Evolutionary conservation across 495 filamentous ascomycete species (phyloP).

Genomic region (Annulohypoxylon stygium): DNA sequence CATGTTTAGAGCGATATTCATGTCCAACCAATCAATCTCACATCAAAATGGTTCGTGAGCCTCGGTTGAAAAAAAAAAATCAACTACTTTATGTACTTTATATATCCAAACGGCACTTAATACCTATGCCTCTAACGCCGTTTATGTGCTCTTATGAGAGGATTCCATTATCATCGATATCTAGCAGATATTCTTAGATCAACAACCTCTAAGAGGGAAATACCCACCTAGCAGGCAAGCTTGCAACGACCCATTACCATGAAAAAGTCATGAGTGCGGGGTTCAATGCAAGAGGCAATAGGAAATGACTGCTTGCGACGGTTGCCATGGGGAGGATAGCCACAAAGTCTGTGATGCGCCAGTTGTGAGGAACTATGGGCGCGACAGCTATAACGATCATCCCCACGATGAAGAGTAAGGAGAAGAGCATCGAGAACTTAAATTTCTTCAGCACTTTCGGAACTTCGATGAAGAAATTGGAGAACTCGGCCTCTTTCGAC

Average conservation of each 20-base stretch:
- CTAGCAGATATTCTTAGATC: not conserved
- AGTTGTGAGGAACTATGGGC: constrained; percentile 73
- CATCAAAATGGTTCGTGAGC: too few relatives aligned
- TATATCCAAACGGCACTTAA: not conserved
- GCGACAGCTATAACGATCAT: constrained; percentile 77
- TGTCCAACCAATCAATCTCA: too few relatives aligned
- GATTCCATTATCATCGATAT: not conserved
- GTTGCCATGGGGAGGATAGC: constrained; percentile 85
- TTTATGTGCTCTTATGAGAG: not conserved
- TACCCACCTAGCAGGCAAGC: not conserved
- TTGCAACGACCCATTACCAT: constrained; percentile 62
- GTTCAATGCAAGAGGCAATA: constrained; percentile 80
- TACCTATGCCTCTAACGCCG: not conserved
- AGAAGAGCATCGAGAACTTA: constrained; percentile 80
- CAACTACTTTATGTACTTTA: not conserved
- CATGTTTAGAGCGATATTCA: too few relatives aligned
- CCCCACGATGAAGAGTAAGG: constrained; percentile 68
- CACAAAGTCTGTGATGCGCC: constrained; percentile 82
- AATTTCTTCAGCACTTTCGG: constrained; percentile 82
- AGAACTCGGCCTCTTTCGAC: constrained; percentile 77
- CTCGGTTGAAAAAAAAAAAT: not conserved
- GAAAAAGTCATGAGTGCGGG: constrained; percentile 86
- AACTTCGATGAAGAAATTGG: constrained; percentile 84
- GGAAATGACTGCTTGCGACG: constrained; percentile 74
- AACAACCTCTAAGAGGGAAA: not conserved